Conservation (phyloP, 2,329 filamentous ascomycete species). For the Dichotomopilus funicola region DNA sequence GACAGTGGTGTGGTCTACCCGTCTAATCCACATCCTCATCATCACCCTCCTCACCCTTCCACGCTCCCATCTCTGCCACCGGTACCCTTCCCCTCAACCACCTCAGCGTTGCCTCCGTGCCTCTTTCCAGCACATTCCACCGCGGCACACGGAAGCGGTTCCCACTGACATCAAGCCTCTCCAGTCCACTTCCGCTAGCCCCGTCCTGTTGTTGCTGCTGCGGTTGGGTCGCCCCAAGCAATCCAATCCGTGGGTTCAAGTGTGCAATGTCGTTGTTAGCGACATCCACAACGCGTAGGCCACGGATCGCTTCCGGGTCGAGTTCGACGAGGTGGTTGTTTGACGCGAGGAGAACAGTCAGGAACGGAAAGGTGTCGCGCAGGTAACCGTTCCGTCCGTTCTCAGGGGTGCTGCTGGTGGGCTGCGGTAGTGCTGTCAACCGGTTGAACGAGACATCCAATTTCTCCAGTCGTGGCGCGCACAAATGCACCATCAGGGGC, state of each 20-base stretch:
- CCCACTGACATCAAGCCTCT: conserved; percentile 69
- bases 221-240: conserved; percentile 50
- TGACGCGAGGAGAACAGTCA: conserved; percentile 64
- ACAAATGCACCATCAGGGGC: conserved; percentile 58
- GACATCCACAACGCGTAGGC: conserved; percentile 69
- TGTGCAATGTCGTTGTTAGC: conserved; percentile 81
- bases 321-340: conserved; percentile 76
- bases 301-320: conserved; percentile 64
- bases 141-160: conserved; percentile 85
- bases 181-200: conserved; percentile 33
- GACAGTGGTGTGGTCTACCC: too few species aligned
- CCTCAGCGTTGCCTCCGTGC: conserved; percentile 74
- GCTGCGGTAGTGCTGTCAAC: conserved; percentile 59
- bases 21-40: conserved; percentile 24
- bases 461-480: conserved; percentile 68
- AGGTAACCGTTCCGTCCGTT: conserved; percentile 32
- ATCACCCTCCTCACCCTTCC: conserved; percentile 42
- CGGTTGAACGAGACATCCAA: conserved; percentile 80
- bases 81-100: conserved; percentile 77
- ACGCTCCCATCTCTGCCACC: conserved; percentile 50
- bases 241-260: conserved; percentile 72
- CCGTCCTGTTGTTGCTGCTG: too few species aligned
- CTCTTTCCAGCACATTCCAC: conserved; percentile 76
- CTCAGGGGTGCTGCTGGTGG: conserved; percentile 1
- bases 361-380: conserved; percentile 59